Conservation (phyloP, 768 basidiomycete genomes). For the Lactarius hengduanensis region DNA sequence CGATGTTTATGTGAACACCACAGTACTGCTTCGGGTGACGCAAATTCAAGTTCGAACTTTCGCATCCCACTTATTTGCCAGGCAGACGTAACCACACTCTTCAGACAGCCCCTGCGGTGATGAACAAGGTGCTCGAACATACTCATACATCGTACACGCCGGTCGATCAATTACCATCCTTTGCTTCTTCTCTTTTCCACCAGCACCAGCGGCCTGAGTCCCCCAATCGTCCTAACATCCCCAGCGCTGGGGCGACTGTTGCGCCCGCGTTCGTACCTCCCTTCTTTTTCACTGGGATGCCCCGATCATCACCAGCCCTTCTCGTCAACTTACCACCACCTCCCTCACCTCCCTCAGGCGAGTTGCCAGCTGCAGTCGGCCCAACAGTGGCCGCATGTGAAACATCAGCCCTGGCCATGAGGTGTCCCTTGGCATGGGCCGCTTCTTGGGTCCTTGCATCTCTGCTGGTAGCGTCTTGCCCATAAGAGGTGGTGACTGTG, state of each 20-base stretch:
- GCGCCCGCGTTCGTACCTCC: not conserved
- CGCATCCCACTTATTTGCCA: not conserved
- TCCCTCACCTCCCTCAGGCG: not conserved
- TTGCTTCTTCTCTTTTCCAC: not conserved
- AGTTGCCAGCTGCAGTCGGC: conserved; percentile 1
- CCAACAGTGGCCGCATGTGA: not conserved
- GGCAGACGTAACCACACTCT: not conserved
- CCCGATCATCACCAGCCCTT: conserved; percentile 3
- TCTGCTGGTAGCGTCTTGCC: not conserved
- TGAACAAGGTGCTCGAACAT: not conserved
- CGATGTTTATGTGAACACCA: too few relatives aligned
- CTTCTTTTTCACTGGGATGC: not conserved
- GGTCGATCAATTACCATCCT: too few relatives aligned
- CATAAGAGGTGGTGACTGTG: not conserved
- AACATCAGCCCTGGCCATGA: conserved; percentile 12
- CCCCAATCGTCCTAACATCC: too few relatives aligned
- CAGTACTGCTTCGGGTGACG: not conserved
- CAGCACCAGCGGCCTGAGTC: too few relatives aligned
- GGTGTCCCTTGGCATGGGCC: not conserved
- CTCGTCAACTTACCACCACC: not conserved
- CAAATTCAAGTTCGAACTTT: not conserved
- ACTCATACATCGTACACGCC: too few relatives aligned
- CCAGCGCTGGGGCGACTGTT: too few relatives aligned
- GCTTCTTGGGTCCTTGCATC: not conserved
- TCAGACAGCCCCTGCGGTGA: not conserved